phyloP scores from a whole-genome alignment of 805 yeast genomes.

The Ascoidea rubescens region DNA sequence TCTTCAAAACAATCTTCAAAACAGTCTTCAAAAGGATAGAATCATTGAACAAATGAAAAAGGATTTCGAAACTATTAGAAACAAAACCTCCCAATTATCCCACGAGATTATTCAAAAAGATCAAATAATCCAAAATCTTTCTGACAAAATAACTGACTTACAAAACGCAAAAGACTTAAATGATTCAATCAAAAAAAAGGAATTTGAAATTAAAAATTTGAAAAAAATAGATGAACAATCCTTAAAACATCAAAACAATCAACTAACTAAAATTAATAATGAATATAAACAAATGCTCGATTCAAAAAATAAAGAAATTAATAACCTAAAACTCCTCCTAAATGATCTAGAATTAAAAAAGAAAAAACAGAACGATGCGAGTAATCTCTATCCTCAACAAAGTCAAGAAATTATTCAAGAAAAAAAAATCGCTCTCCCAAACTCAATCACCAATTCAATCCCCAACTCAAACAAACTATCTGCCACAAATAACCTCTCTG shows the following conservation, averaged over 20 bases:
- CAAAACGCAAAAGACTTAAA: conserved; percentile 1
- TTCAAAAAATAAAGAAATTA: conserved; percentile 2
- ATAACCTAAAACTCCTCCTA: background rate
- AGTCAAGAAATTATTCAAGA: background rate
- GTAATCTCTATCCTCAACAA: background rate
- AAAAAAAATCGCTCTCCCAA: background rate
- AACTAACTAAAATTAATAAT: background rate
- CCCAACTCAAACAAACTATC: background rate
- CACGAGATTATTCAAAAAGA: conserved; percentile 4
- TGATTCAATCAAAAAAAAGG: background rate
- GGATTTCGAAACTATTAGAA: conserved; percentile 2
- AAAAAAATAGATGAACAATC: background rate
- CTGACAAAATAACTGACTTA: conserved; percentile 4
- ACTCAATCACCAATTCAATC: background rate
- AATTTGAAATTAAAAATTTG: conserved; percentile 1
- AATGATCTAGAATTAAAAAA: conserved; percentile 1
- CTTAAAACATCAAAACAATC: background rate
- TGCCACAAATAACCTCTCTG: background rate
- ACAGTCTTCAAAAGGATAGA: background rate
- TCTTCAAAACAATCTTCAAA: no score
- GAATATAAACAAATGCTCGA: background rate
- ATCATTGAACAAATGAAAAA: background rate
- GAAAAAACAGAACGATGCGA: background rate
- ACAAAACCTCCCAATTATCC: background rate
- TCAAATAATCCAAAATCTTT: conserved; percentile 1